These are phyloP conservation scores for Rhizopogon rudus DNA, from an alignment of 768 basidiomycete species.

Conservation along the genomic window DNA sequence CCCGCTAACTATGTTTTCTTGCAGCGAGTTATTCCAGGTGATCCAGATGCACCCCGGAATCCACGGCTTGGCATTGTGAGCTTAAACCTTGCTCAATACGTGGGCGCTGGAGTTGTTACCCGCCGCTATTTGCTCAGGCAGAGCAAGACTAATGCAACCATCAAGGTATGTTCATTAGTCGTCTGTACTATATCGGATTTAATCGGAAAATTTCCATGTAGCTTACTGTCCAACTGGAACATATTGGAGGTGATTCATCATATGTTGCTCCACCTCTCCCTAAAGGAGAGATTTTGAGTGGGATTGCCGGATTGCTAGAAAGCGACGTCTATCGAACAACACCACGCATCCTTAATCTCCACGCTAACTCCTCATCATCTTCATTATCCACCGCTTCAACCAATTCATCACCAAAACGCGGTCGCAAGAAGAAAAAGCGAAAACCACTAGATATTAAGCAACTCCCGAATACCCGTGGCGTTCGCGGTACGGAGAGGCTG, in stretches of 20 bases:
- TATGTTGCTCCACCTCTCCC: conserved; percentile 66
- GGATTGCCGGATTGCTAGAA: conserved; percentile 58
- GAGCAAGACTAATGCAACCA: conserved; percentile 75
- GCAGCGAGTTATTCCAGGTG: conserved; percentile 54
- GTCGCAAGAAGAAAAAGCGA: conserved; percentile 16
- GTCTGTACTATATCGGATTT: neutral
- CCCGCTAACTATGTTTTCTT: neutral
- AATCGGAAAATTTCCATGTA: conserved; percentile 16
- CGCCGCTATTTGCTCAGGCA: conserved; percentile 64
- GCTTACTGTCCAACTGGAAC: conserved; percentile 56
- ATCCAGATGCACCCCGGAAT: conserved; percentile 50
- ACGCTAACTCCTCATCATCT: conserved; percentile 27
- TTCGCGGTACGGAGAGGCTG: conserved; percentile 63
- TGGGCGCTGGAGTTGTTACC: conserved; percentile 49
- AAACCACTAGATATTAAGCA: conserved; percentile 26
- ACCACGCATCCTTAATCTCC: conserved; percentile 47
- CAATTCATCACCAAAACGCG: conserved; percentile 7
- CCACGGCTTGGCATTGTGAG: conserved; percentile 60
- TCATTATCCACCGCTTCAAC: conserved; percentile 22
- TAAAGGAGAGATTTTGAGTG: conserved; percentile 67
- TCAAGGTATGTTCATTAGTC: conserved; percentile 44
- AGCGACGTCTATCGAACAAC: conserved; percentile 50
- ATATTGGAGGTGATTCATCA: conserved; percentile 46
- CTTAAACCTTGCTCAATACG: conserved; percentile 75
- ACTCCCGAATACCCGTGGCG: conserved; percentile 51